Evolutionary conservation across 345 rosid species (phyloP).

Genomic region (Leavenworthia alabamica): DNA sequence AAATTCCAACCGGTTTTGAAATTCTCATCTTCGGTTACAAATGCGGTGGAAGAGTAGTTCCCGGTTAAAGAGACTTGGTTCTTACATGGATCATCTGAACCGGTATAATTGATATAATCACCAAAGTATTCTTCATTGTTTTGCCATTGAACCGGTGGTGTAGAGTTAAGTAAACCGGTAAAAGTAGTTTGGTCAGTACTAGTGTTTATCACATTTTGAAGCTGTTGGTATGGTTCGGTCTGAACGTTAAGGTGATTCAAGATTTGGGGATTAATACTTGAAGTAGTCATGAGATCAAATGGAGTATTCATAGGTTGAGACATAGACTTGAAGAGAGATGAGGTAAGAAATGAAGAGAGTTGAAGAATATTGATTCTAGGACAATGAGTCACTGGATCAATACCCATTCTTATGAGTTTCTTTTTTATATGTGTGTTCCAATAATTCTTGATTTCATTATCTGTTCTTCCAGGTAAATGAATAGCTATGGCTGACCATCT

Average conservation of each 20-base stretch:
- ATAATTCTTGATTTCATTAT: slow-evolving; percentile 60
- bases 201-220: neutral
- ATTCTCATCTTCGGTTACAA: neutral
- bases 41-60: slow-evolving; percentile 10
- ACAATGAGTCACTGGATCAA: slow-evolving; percentile 71
- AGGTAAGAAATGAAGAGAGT: slow-evolving; percentile 27
- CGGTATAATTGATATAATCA: slow-evolving; percentile 1
- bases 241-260: slow-evolving; percentile 18
- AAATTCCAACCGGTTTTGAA: slow-evolving; percentile 17
- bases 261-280: slow-evolving; percentile 11
- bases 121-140: slow-evolving; percentile 20
- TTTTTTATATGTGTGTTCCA: slow-evolving; percentile 73
- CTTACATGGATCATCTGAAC: slow-evolving; percentile 9
- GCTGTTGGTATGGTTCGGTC: slow-evolving; percentile 21
- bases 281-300: slow-evolving; percentile 9
- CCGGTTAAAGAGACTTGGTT: slow-evolving; percentile 12
- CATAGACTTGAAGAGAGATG: slow-evolving; percentile 26
- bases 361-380: slow-evolving; percentile 29
- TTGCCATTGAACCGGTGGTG: slow-evolving; percentile 27
- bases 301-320: slow-evolving; percentile 16
- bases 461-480: slow-evolving; percentile 58
- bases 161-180: slow-evolving; percentile 24
- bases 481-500: slow-evolving; percentile 74
- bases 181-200: slow-evolving; percentile 14
- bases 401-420: slow-evolving; percentile 76